Evolutionary conservation across 306 rosid genomes (phyloP).

Genomic region (Pyrus bretschneideri): DNA sequence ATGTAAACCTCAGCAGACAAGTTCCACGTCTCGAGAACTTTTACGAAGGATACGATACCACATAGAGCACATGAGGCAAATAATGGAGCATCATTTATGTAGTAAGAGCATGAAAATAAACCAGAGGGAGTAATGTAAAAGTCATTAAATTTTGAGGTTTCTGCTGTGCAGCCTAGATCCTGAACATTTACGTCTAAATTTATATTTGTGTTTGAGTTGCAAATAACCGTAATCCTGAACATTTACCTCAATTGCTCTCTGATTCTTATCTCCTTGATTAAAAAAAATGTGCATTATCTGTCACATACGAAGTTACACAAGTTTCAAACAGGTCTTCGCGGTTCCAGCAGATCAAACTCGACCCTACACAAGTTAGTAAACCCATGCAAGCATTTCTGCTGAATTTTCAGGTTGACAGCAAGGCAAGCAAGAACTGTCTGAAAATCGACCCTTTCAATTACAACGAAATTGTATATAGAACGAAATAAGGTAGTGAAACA

Average conservation of each 20-base stretch:
- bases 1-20: conserved; percentile 34
- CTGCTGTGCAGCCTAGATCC: conserved; percentile 1
- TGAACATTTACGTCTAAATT: not conserved
- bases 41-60: not conserved
- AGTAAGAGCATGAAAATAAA: conserved; percentile 9
- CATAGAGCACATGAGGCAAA: conserved; percentile 3
- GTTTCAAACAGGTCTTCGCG: no score
- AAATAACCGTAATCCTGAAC: not conserved
- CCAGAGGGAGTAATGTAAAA: not conserved
- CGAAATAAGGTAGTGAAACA: not conserved
- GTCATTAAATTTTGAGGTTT: conserved; percentile 23
- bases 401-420: not conserved
- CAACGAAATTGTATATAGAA: not conserved
- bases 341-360: no score
- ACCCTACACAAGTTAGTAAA: no score
- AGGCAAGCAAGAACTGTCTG: not conserved
- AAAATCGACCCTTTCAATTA: not conserved
- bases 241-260: no score
- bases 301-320: no score
- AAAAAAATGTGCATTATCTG: no score
- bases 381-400: no score
- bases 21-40: not conserved
- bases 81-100: not conserved
- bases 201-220: not conserved
- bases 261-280: not conserved